phyloP scores from a whole-genome alignment of 2,329 filamentous ascomycete genomes.

The Aspergillus viridinutans region DNA sequence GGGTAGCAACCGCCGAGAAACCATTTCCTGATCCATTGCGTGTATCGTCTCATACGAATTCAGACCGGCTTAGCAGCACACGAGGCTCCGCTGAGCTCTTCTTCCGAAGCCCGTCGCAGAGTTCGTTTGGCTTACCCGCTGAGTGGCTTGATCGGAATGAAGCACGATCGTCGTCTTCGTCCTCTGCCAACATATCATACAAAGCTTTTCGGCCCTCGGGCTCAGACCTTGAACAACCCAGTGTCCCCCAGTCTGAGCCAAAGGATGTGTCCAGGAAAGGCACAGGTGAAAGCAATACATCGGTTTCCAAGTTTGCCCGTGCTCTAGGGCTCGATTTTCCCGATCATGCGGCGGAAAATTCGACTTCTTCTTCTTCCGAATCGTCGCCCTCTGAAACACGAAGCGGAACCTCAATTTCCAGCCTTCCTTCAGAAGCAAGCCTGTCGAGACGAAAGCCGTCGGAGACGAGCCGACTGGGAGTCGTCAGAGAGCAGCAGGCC shows the following conservation, averaged over 20 bases:
- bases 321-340: slow-evolving; percentile 51
- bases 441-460: slow-evolving; percentile 27
- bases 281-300: slow-evolving; percentile 29
- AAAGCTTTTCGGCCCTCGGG: slow-evolving; percentile 16
- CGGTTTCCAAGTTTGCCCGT: slow-evolving; percentile 38
- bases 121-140: slow-evolving; percentile 10
- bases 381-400: slow-evolving; percentile 59
- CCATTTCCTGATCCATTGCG: slow-evolving; percentile 9
- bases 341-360: slow-evolving; percentile 62
- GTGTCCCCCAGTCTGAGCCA: slow-evolving; percentile 9
- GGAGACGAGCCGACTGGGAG: slow-evolving; percentile 44
- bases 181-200: slow-evolving; percentile 11
- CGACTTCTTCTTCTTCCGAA: slow-evolving; percentile 61
- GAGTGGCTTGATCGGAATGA: slow-evolving; percentile 20
- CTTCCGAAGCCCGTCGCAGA: slow-evolving; percentile 16
- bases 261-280: slow-evolving; percentile 6
- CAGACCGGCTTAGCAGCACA: slow-evolving; percentile 15
- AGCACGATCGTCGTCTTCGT: slow-evolving; percentile 12
- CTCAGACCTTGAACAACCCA: slow-evolving; percentile 20
- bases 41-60: slow-evolving; percentile 16
- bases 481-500: slow-evolving; percentile 54
- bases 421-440: slow-evolving; percentile 46
- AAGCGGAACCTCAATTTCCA: slow-evolving; percentile 60
- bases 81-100: slow-evolving; percentile 20
- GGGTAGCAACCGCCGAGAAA: slow-evolving; percentile 12